Percentiles rank a stretch among this genome's conserved stretches.
phyloP scores from a whole-genome alignment of 2,329 filamentous ascomycete genomes.

The Helicocarpus griseus region DNA sequence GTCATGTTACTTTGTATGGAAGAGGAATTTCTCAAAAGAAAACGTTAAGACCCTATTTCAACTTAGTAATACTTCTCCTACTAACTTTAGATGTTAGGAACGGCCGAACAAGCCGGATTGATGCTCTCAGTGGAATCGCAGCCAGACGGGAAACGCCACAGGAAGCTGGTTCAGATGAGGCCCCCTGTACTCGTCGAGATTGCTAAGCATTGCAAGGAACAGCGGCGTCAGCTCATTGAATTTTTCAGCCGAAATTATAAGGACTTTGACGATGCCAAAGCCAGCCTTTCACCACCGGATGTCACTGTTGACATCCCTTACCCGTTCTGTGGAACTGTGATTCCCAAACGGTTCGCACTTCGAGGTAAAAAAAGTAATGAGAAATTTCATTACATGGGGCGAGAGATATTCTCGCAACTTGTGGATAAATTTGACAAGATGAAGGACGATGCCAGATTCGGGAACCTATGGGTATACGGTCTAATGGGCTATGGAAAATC shows the following conservation, averaged over 20 bases:
- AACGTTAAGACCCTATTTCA: no score
- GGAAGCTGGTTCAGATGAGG: no score
- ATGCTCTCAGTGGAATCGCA: no score
- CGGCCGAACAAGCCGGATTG: no score
- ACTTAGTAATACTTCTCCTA: no score
- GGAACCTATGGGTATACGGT: not conserved
- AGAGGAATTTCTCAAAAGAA: no score
- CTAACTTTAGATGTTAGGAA: no score
- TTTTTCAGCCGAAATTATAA: not conserved
- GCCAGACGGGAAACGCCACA: no score
- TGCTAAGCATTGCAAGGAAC: not conserved
- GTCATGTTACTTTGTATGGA: no score
- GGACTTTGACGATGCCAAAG: not conserved
- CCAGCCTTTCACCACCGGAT: not conserved
- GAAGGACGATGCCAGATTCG: not conserved
- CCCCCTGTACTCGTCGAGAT: no score
- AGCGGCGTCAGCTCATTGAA: not conserved
- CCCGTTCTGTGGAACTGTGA: not conserved
- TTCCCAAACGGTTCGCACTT: not conserved
- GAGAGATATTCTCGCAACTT: not conserved
- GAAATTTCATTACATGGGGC: not conserved
- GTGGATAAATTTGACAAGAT: not conserved
- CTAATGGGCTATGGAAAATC: not conserved
- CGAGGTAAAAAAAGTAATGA: not conserved
- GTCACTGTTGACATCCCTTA: not conserved